A percentile compares a stretch with the other conserved stretches of the same genome.
These are phyloP conservation scores for Cinnamomum micranthum DNA, from an alignment of 164 flowering plant genomes.

Conservation along the genomic window DNA sequence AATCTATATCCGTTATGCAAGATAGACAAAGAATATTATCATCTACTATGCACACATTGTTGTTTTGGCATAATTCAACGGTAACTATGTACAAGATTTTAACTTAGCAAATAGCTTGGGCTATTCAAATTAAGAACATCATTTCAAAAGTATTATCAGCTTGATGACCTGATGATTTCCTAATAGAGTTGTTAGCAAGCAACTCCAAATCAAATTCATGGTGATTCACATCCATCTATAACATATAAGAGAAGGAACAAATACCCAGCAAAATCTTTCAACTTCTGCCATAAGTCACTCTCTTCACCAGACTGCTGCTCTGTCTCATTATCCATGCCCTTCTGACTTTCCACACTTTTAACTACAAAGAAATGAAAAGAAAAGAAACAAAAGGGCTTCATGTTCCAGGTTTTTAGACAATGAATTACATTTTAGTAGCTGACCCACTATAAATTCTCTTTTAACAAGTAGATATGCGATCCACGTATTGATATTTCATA, in stretches of 20 bases:
- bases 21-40: too few species aligned
- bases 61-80: too few species aligned
- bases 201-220: too few species aligned
- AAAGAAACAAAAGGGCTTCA: neutral
- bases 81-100: too few species aligned
- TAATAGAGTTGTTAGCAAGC: too few species aligned
- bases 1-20: too few species aligned
- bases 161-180: too few species aligned
- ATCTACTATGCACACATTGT: too few species aligned
- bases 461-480: neutral
- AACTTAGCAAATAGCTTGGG: too few species aligned
- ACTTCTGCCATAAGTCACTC: constrained; percentile 52
- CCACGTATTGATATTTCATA: neutral
- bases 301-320: constrained; percentile 53
- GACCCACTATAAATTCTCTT: neutral
- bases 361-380: constrained; percentile 32
- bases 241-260: neutral
- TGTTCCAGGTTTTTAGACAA: neutral
- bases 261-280: constrained; percentile 85
- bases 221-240: neutral
- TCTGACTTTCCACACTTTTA: constrained; percentile 32
- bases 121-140: too few species aligned
- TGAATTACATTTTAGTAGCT: neutral
- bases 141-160: too few species aligned
- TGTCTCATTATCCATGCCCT: constrained; percentile 28